These are phyloP conservation scores for Hanseniaspora guilliermondii DNA, from an alignment of 805 yeast species.

Conservation along the genomic window DNA sequence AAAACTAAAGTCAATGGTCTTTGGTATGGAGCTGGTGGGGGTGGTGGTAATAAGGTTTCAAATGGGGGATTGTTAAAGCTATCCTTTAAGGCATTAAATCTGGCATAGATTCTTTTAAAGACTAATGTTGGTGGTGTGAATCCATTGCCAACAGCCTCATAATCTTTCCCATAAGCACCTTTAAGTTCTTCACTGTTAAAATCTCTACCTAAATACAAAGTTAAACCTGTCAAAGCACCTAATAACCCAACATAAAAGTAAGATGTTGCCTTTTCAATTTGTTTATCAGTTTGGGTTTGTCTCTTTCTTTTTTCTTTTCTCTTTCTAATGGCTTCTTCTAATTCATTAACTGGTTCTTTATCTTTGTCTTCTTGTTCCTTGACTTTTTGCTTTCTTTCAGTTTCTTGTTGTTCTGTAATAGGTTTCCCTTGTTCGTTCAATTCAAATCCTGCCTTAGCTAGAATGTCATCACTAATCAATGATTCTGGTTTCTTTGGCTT, in stretches of 20 bases:
- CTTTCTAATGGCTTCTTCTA: conserved; percentile 14
- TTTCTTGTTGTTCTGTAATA: conserved; percentile 14
- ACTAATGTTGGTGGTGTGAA: conserved; percentile 58
- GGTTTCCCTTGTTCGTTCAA: conserved; percentile 28
- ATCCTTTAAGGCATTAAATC: conserved; percentile 63
- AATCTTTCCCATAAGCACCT: conserved; percentile 24
- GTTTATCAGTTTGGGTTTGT: conserved; percentile 62
- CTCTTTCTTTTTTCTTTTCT: conserved; percentile 37
- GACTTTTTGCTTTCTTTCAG: conserved; percentile 15
- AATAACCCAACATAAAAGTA: conserved; percentile 50
- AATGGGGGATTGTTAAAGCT: conserved; percentile 89
- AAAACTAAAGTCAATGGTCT: conserved; percentile 85
- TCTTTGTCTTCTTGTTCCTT: conserved; percentile 16
- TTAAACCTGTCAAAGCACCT: conserved; percentile 40
- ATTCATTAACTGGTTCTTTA: conserved; percentile 16
- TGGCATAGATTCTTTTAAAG: conserved; percentile 54
- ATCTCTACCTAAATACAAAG: conserved; percentile 61
- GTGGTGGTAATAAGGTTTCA: conserved; percentile 83
- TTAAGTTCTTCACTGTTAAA: conserved; percentile 61
- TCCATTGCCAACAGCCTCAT: conserved; percentile 31
- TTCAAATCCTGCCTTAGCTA: conserved; percentile 77
- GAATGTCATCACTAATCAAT: conserved; percentile 66
- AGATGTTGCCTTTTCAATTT: conserved; percentile 72
- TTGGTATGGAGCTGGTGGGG: conserved; percentile 80
- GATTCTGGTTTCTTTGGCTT: conserved; percentile 29